phyloP scores from a whole-genome alignment of 257 asterid genomes.

The Solanum rostratum region DNA sequence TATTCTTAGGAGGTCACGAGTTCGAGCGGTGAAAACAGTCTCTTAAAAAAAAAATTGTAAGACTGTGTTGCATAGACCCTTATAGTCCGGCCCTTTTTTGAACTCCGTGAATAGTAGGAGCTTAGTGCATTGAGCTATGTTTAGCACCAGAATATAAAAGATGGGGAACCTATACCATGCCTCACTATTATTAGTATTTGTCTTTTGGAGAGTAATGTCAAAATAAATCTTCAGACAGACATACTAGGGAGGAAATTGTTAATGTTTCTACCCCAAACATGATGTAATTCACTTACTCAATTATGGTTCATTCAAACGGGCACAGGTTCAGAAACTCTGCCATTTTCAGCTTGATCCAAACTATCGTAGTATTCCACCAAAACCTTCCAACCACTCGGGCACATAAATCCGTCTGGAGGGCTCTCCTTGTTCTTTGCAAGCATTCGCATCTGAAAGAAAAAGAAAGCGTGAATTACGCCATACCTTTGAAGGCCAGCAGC shows the following conservation, averaged over 20 bases:
- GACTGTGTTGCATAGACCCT: neutral
- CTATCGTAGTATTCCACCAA: constrained; percentile 81
- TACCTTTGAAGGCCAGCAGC: neutral
- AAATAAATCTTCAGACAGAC: neutral
- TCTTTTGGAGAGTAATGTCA: neutral
- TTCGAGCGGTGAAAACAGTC: neutral
- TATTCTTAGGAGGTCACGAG: too few species aligned
- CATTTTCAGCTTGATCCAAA: constrained; percentile 44
- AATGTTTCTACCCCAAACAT: neutral
- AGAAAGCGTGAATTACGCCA: neutral
- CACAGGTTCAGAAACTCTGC: constrained; percentile 37
- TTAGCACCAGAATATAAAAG: neutral
- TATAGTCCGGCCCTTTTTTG: neutral
- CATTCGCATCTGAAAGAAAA: constrained; percentile 53
- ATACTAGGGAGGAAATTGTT: neutral
- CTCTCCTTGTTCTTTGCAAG: constrained; percentile 77
- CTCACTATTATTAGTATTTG: neutral
- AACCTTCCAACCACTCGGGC: constrained; percentile 94
- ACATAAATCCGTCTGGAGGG: constrained; percentile 95
- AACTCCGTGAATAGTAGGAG: neutral
- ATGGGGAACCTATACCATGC: neutral
- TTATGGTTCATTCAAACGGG: constrained; percentile 28
- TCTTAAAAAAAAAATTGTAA: neutral
- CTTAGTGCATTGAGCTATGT: neutral
- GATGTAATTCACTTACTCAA: neutral